Conservation (phyloP, 768 basidiomycete genomes). For the Tylopilus sp. region DNA sequence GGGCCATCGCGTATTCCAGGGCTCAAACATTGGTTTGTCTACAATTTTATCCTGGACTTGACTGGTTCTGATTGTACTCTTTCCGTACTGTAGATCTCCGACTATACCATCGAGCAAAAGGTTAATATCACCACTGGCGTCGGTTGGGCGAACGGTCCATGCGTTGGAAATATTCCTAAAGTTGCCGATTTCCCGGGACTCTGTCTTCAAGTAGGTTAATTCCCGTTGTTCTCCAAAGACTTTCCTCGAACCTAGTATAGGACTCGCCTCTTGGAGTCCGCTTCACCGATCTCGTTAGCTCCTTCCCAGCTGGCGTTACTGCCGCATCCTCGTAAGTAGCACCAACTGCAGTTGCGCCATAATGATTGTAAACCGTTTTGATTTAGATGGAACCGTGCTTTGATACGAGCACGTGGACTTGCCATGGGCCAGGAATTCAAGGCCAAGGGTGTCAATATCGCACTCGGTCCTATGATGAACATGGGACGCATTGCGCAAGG, state of each 20-base stretch:
- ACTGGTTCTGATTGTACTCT: slow-evolving; percentile 1
- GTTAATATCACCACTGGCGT: slow-evolving; percentile 63
- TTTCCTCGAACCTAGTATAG: slow-evolving; percentile 26
- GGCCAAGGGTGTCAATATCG: slow-evolving; percentile 81
- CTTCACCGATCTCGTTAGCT: slow-evolving; percentile 64
- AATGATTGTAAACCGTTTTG: not conserved
- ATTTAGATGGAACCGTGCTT: slow-evolving; percentile 65
- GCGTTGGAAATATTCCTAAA: slow-evolving; percentile 65
- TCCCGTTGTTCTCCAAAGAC: not conserved
- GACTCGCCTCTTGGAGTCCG: slow-evolving; percentile 81
- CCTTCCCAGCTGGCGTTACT: slow-evolving; percentile 84
- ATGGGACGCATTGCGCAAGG: slow-evolving; percentile 74
- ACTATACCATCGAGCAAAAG: slow-evolving; percentile 60
- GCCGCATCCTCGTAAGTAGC: slow-evolving; percentile 69
- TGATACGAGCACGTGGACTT: slow-evolving; percentile 73
- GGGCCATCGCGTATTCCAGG: slow-evolving; percentile 56
- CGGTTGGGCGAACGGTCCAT: slow-evolving; percentile 48
- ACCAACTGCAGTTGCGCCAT: not conserved
- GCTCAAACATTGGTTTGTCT: slow-evolving; percentile 50
- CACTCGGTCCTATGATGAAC: slow-evolving; percentile 83
- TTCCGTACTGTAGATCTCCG: slow-evolving; percentile 35
- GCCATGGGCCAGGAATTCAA: slow-evolving; percentile 82
- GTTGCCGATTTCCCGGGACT: slow-evolving; percentile 60
- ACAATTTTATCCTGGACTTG: not conserved
- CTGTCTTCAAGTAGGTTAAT: slow-evolving; percentile 56